Evolutionary conservation across 2,329 filamentous ascomycete genomes (phyloP).

Genomic region (Phyllosticta paracitricarpa): DNA sequence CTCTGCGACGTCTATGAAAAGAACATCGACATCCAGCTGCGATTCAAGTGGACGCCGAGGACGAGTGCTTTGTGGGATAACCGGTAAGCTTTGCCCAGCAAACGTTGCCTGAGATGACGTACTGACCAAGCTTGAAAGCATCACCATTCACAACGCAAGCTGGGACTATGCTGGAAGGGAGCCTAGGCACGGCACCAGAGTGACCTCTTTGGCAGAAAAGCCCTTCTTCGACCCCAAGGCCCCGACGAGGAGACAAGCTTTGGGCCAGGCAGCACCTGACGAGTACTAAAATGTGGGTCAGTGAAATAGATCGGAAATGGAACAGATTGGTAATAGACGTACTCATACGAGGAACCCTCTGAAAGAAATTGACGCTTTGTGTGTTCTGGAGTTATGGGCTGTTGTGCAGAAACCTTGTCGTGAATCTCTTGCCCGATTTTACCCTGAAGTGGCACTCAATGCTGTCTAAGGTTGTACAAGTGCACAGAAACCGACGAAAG

Average conservation of each 20-base stretch:
- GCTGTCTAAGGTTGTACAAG: no score
- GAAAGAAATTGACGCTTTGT: not conserved
- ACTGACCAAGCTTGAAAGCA: constrained; percentile 29
- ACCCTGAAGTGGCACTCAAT: no score
- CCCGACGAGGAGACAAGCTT: constrained; percentile 54
- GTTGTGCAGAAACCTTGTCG: no score
- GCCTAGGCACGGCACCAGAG: constrained; percentile 61
- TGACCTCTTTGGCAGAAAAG: constrained; percentile 61
- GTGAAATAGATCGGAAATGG: not conserved
- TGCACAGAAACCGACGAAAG: no score
- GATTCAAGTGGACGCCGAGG: constrained; percentile 59
- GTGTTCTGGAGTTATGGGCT: not conserved
- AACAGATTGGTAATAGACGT: not conserved
- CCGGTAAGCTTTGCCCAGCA: constrained; percentile 30
- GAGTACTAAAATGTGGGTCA: constrained; percentile 26
- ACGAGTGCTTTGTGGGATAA: constrained; percentile 66
- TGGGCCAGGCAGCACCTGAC: constrained; percentile 52
- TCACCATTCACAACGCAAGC: constrained; percentile 64
- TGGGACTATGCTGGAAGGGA: constrained; percentile 62
- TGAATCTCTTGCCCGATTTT: no score
- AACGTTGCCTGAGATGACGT: not conserved
- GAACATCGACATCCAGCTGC: constrained; percentile 61
- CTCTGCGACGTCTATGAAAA: constrained; percentile 59
- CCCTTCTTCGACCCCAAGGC: constrained; percentile 56
- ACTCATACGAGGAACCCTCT: not conserved